phyloP scores from a whole-genome alignment of 768 basidiomycete genomes.

The Rickenella mellea region DNA sequence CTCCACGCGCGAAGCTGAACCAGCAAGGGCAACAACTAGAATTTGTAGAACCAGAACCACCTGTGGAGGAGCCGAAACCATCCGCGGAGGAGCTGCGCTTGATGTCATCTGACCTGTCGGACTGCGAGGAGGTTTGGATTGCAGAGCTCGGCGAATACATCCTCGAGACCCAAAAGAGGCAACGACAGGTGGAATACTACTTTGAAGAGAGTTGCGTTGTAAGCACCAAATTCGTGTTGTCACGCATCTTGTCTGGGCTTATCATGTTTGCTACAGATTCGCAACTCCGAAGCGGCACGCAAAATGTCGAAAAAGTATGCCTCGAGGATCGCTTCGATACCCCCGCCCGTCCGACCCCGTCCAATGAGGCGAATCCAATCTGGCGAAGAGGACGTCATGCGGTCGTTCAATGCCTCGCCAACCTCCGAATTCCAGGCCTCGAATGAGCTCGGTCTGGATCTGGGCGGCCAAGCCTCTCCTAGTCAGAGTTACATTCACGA shows the following conservation, averaged over 20 bases:
- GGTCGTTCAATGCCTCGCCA: constrained; percentile 28
- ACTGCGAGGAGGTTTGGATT: constrained; percentile 70
- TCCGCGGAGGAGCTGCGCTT: constrained; percentile 34
- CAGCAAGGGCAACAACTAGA: constrained; percentile 7
- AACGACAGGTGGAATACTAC: constrained; percentile 63
- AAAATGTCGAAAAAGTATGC: constrained; percentile 52
- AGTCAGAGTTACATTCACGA: neutral
- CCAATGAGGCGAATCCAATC: constrained; percentile 19
- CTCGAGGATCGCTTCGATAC: constrained; percentile 35
- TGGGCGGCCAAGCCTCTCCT: neutral
- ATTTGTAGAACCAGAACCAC: neutral
- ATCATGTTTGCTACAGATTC: constrained; percentile 40
- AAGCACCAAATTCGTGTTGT: constrained; percentile 13
- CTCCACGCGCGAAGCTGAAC: constrained; percentile 26
- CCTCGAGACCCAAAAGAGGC: constrained; percentile 62
- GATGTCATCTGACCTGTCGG: constrained; percentile 72
- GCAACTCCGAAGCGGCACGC: constrained; percentile 54
- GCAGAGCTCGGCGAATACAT: constrained; percentile 61
- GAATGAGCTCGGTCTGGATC: neutral
- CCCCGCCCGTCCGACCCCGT: constrained; percentile 25
- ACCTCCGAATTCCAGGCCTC: constrained; percentile 9
- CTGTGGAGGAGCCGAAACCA: constrained; percentile 17
- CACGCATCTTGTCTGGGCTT: neutral
- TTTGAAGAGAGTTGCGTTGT: constrained; percentile 64
- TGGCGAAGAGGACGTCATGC: constrained; percentile 21